phyloP scores from a whole-genome alignment of 2,329 filamentous ascomycete species.

The Zymoseptoria crescenta region DNA sequence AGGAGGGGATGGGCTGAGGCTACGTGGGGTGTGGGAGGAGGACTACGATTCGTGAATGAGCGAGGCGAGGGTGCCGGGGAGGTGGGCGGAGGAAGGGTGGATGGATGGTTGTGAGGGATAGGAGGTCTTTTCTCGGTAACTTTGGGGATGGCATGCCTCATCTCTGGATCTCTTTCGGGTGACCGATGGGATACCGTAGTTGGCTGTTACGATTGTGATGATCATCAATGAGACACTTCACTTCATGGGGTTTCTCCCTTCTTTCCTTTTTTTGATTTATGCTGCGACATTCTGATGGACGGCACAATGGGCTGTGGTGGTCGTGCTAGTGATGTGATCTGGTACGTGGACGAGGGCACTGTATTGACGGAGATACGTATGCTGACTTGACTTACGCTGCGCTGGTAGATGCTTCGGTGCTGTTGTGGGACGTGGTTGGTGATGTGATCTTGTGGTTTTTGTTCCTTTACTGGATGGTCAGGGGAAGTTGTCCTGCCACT shows the following conservation, averaged over 20 bases:
- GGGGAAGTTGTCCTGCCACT: too few species aligned
- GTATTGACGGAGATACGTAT: too few species aligned
- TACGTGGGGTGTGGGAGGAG: background rate
- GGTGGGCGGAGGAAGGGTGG: background rate
- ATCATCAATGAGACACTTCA: background rate
- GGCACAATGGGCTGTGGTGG: too few species aligned
- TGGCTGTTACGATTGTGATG: slow-evolving; percentile 13
- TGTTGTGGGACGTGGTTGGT: too few species aligned
- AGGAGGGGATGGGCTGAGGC: slow-evolving; percentile 2
- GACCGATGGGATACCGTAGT: background rate
- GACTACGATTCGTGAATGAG: background rate
- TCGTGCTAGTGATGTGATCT: too few species aligned
- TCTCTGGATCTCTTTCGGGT: background rate
- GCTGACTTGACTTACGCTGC: background rate
- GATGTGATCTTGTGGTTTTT: too few species aligned
- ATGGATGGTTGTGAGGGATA: background rate
- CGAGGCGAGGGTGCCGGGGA: background rate
- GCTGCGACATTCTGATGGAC: too few species aligned
- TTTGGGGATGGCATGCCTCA: too few species aligned
- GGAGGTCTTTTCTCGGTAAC: background rate
- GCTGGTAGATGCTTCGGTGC: too few species aligned
- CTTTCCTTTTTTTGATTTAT: background rate
- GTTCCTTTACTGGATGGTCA: too few species aligned
- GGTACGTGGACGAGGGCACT: too few species aligned
- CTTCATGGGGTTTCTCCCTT: background rate